These are phyloP conservation scores for Ophiostoma tasmaniense DNA, from an alignment of 2,329 filamentous ascomycete species.

Conservation along the genomic window DNA sequence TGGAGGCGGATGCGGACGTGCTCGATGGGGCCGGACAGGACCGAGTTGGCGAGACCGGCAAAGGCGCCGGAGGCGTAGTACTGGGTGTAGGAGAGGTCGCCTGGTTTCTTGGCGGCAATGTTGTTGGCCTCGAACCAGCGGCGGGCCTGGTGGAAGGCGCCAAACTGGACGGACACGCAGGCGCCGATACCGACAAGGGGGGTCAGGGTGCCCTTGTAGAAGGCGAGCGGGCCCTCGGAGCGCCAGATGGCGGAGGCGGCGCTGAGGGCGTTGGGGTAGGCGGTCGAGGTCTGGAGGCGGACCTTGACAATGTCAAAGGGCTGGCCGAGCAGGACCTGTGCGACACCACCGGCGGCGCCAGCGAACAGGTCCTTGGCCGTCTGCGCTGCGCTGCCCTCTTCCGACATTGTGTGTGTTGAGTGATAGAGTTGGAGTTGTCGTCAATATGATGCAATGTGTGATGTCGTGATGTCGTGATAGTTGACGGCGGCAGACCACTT, in stretches of 20 bases:
- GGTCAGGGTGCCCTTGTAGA: slow-evolving; percentile 97
- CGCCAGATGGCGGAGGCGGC: slow-evolving; percentile 77
- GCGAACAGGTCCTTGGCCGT: slow-evolving; percentile 84
- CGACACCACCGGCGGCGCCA: slow-evolving; percentile 83
- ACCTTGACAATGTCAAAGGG: slow-evolving; percentile 94
- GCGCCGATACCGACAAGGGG: slow-evolving; percentile 93
- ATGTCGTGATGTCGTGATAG: not conserved
- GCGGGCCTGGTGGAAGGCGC: slow-evolving; percentile 87
- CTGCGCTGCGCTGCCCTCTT: slow-evolving; percentile 37
- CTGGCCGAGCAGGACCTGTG: slow-evolving; percentile 76
- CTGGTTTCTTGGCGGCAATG: slow-evolving; percentile 42
- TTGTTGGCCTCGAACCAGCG: slow-evolving; percentile 77
- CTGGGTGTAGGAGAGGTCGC: slow-evolving; percentile 64
- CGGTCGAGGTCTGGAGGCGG: slow-evolving; percentile 78
- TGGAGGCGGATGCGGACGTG: slow-evolving; percentile 94
- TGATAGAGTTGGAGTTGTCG: not conserved
- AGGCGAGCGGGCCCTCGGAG: slow-evolving; percentile 80
- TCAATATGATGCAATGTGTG: not conserved
- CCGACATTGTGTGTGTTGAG: slow-evolving; percentile 10
- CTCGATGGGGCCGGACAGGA: slow-evolving; percentile 86
- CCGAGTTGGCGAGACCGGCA: slow-evolving; percentile 81
- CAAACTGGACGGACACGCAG: slow-evolving; percentile 97
- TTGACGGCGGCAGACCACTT: not conserved
- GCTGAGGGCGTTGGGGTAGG: slow-evolving; percentile 71
- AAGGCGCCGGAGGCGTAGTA: slow-evolving; percentile 90